Conservation (phyloP, 306 rosid genomes). For the Begonia masoniana region DNA sequence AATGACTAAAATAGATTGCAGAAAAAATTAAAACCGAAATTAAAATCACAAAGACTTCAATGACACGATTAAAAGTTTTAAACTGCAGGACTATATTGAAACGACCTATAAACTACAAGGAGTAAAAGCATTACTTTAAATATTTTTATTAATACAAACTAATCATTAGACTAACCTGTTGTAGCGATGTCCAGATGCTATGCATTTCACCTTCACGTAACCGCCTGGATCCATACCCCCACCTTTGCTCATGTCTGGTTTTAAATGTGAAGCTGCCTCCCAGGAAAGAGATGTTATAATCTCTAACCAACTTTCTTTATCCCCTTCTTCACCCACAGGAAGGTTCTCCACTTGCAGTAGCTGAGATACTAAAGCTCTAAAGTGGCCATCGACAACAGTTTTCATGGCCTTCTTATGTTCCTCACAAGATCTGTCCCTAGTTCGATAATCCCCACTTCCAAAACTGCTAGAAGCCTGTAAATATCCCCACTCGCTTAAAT, state of each 20-base stretch:
- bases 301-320: constrained; percentile 69
- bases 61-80: too few species aligned
- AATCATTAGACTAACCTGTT: constrained; percentile 36
- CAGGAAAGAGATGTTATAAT: constrained; percentile 75
- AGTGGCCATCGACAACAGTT: constrained; percentile 89
- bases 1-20: too few species aligned
- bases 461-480: constrained; percentile 51
- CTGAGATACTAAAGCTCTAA: constrained; percentile 88
- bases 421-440: constrained; percentile 56
- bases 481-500: constrained; percentile 69
- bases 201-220: constrained; percentile 81
- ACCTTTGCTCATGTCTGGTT: constrained; percentile 87
- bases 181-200: constrained; percentile 61
- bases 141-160: too few species aligned
- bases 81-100: too few species aligned
- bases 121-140: too few species aligned
- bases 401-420: constrained; percentile 63
- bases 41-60: too few species aligned
- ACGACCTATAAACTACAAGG: too few species aligned
- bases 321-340: constrained; percentile 44
- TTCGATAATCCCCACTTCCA: constrained; percentile 62
- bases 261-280: constrained; percentile 90
- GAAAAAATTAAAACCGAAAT: too few species aligned
- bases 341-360: constrained; percentile 80
- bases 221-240: constrained; percentile 99